Base-by-base conservation (phyloP, 306 rosid species). In the Luffa aegyptiaca region DNA sequence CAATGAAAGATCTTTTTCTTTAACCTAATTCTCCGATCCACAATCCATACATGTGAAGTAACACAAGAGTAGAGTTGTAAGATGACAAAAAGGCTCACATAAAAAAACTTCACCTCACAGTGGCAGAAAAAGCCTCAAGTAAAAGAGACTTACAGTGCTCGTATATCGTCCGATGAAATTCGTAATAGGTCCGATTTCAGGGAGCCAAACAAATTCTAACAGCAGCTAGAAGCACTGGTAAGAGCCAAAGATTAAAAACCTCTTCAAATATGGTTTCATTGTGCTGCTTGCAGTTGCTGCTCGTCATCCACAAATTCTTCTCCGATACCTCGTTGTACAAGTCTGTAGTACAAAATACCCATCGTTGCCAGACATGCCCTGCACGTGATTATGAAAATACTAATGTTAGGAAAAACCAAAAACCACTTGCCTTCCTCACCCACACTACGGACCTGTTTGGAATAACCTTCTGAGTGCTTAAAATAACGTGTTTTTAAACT, bases 301-400 rank as follows among this genome's bases (percentile, higher is more conserved):
- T 91, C 97, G 0, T 81, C 91, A 9, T 83, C 89, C 17, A 82
- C 81, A 77, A 80, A 75, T 65, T 93, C 96, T 33, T 89, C 93
- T 76, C 86, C 94, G 5, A 90, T 81, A 80, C 90, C 97, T 66
- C 90, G 78, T 84, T 96, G 98, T 71, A 80, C 96, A 70, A 96
- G 92, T 88, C 99, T 96, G 94, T 96, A 96, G 88, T 96, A 93
- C 90, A 96, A 86, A 84, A 96, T 96, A 64, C 97, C 99, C 98
- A 96, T 96, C 12, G 99, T 96, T 72, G 99, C 98, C 97, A 96
- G 84, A 81, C 98, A 96, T 35, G 99, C 99, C 99, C 99, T 96
- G 92, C 90, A 88, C 66, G 70, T 52, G 56, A 86, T 6, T 58
- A 17, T 65, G 44, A 65, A 76, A 39, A 59, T 52, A 78, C 36